Evolutionary conservation across 352 stramenopile genomes (phyloP), one percentile per base, ranked within the genome.

Genomic region (Phytophthora meadii): DNA sequence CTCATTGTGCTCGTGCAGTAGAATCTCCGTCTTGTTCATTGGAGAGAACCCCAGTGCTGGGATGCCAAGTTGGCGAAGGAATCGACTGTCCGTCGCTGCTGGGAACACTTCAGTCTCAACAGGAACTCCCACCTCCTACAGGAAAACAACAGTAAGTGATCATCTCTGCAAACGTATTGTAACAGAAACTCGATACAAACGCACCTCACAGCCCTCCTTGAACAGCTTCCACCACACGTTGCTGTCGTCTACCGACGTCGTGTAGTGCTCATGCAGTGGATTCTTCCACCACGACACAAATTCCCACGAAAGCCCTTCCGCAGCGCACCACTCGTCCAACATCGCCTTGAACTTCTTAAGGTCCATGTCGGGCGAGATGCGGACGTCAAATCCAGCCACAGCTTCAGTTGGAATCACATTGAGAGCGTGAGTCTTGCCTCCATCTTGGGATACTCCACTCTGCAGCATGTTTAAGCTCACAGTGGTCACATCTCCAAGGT

Each of bases 1-100:
- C 74, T 99, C 95, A 75, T 99, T 98, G 84, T 98, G 94, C 77
- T 98, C 95, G 72, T 99, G 95, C 22, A 99, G 81, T 40, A 98
- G 70, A 24, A 99, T 96, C 45, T 96, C 84, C 4, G 91, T 97
- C 64, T 98, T 96, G 56, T 89, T 84, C 92, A 99, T 99, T 7
- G 95, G 97, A 32, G 89, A 98, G 69, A 94, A 99, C 15, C 95
- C 96, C 45, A 99, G 77, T 4, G 95, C 95, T 12, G 89, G 88
- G 39, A 99, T 91, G 15, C 93, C 94, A 27, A 98, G 57, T 52
- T 89, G 81, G 41, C 95, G 79, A 30, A 98, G 65, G 71, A 98
- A 98, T 14, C 95, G 80, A 40, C 86, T 97, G 77, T 99, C 96
- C 6, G 96, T 99, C 3, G 89, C 94, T 7, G 93, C 96, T 22